Evolutionary conservation across 495 filamentous ascomycete genomes (phyloP), one percentile per base, ranked within the genome.

Genomic region (Penicillium tannophilum): DNA sequence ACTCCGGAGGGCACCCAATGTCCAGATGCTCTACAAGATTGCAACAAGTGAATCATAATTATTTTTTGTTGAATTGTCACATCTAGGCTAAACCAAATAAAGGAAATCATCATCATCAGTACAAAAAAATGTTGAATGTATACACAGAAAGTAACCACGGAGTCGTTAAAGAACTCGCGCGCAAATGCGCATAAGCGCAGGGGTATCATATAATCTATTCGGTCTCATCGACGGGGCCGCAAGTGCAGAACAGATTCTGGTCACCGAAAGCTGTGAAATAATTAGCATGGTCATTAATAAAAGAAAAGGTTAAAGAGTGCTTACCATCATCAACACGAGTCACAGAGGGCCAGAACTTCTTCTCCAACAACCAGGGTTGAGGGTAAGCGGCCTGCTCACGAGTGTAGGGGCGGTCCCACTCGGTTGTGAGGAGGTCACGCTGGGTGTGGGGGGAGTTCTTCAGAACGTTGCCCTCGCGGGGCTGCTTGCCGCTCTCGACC

Each of bases 281-380:
- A 19, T 56, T 56, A 56, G 54, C 31, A 41, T 39, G 45, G 5
- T 26, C 6, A 45, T 9, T 24, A 57, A 8, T 39, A 47, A 42
- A 39, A 56, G n/a, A 36, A 46, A 24, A 46, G 39, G 31, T 20
- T 17, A 8, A 12, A 49, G 26, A 19, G 36, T 49, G 79, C 85
- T 80, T 79, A 93, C 92, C 84, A 80, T 98, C 95, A 75, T 98
- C 89, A 31, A 98, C 79, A 67, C 94, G 82, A 8, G 90, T 90
- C 35, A 97, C 92, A 35, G 80, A 88, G 0, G 94, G 93, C 94
- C 94, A 98, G 78, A 98, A 97, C 80, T 98, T 98, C 87, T 95
- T 97, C 84, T 96, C 90, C 76, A 84, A 84, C 61, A 98, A 74
- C 79, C 85, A 97, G 3, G 86, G 78, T 63, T 96, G 70, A 19